phyloP scores from a whole-genome alignment of 1,284 basidiomycete species.

The Heterobasidion occidentale region DNA sequence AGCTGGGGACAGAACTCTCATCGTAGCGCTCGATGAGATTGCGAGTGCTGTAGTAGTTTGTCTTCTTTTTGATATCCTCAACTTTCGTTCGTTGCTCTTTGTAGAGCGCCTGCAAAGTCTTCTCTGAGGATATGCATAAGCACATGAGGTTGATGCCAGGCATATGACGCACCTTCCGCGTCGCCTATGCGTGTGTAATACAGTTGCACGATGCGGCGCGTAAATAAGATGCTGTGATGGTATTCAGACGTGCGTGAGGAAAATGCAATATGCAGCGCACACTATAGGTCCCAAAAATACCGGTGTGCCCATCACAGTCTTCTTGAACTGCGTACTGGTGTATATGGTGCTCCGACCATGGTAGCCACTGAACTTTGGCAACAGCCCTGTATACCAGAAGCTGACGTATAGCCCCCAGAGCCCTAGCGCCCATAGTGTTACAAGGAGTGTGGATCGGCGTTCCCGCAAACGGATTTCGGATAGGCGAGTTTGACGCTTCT shows the following conservation, averaged over 20 bases:
- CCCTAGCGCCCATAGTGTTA: conserved; percentile 78
- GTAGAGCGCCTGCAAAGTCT: conserved; percentile 67
- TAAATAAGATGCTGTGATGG: conserved; percentile 65
- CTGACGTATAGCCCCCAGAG: conserved; percentile 77
- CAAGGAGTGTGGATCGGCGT: conserved; percentile 71
- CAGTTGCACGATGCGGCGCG: conserved; percentile 76
- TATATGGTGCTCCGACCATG: conserved; percentile 10
- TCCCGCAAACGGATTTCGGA: conserved; percentile 86
- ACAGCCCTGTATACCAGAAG: conserved; percentile 70
- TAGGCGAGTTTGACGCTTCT: conserved; percentile 71
- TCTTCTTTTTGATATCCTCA: conserved; percentile 96
- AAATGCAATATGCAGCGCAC: conserved; percentile 39
- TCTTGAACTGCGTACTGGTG: conserved; percentile 30
- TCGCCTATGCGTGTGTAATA: conserved; percentile 85
- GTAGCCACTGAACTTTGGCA: conserved; percentile 38
- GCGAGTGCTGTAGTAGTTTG: conserved; percentile 90
- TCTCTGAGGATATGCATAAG: conserved; percentile 45
- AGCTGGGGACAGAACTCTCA: conserved; percentile 34
- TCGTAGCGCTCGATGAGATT: conserved; percentile 91
- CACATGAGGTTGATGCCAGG: not conserved
- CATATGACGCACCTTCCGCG: conserved; percentile 62
- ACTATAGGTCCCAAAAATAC: conserved; percentile 72
- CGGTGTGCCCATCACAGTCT: conserved; percentile 38
- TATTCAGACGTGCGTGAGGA: conserved; percentile 5
- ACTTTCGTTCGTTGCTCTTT: conserved; percentile 82